Conservation (phyloP, 495 filamentous ascomycete genomes). For the Podospora pseudoanserina region DNA sequence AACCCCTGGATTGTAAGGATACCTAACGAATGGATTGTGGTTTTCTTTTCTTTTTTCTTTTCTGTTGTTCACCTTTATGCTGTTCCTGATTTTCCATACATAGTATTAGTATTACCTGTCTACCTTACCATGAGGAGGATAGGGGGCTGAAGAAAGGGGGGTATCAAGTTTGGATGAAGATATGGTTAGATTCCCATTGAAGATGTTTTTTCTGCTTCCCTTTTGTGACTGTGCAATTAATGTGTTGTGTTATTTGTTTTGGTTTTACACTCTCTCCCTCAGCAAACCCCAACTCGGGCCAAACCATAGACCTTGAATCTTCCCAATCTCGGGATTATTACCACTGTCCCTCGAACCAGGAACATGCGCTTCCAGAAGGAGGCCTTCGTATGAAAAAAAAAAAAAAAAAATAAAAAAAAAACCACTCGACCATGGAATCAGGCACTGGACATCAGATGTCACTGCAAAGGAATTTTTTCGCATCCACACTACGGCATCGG, state of each 20-base stretch:
- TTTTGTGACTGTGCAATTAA: neutral
- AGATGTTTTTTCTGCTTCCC: neutral
- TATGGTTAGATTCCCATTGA: neutral
- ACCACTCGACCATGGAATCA: too few species aligned
- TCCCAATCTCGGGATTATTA: neutral
- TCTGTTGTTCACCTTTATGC: neutral
- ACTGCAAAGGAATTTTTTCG: too few species aligned
- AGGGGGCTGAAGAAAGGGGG: neutral
- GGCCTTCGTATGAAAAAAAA: too few species aligned
- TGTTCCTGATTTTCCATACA: neutral
- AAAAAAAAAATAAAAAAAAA: too few species aligned
- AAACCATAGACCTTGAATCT: neutral
- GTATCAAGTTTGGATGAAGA: neutral
- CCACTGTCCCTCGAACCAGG: too few species aligned
- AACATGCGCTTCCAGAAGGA: too few species aligned
- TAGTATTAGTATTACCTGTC: neutral
- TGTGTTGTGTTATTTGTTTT: neutral
- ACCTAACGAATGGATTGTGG: neutral
- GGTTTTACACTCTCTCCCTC: neutral
- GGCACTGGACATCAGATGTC: too few species aligned
- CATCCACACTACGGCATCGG: too few species aligned
- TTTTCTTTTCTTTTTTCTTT: neutral
- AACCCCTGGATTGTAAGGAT: neutral
- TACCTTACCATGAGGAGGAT: neutral
- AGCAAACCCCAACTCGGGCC: too few species aligned